Evolutionary conservation across 176 grass and related monocot species (phyloP), one percentile per base, ranked within the genome.

Genomic region (Ananas comosus): DNA sequence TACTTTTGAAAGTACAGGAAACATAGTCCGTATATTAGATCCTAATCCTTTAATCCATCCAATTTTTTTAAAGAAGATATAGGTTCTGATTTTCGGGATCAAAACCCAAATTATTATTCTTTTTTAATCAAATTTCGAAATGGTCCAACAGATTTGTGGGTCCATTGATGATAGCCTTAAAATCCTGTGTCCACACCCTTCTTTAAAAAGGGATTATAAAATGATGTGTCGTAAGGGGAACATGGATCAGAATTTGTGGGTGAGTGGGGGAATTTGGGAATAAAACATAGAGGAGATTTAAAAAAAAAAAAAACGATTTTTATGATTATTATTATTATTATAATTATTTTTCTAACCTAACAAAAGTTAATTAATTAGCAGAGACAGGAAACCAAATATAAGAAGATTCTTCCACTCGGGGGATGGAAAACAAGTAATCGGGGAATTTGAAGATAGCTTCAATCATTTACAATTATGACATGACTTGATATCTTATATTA

Each of bases 241-340:
- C 71, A 73, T 50, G 57, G 63, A 42, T 47, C 71, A 25, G 71
- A 73, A 64, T 22, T 50, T 11, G 12, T 49, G 71, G 71, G 42
- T 14, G 28, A 22, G 56, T 50, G 54, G 56, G 56, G 47, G 9
- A 4, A 4, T 13, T 10, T 0, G 17, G 33, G 7, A 50, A 27
- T 56, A 56, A 72, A 73, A 19, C 12, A 22, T 50, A 73, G 47
- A 5, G 17, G 10, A 12, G 16, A 21, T 21, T 9, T 3, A 21
- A 13, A 11, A 63, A 23, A 23, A 23, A 1, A 23, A 23, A 1
- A 23, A 23, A 23, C 22, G 22, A 23, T 23, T 0, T 23, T 23
- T 14, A n/a, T 22, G 16, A 17, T 2, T 29, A 2, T 2, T 27
- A 27, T 27, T 19, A 69, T 23, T 51, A 10, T 69, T 24, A 14